Conservation (phyloP, 306 rosid species). For the Prunus mume region DNA sequence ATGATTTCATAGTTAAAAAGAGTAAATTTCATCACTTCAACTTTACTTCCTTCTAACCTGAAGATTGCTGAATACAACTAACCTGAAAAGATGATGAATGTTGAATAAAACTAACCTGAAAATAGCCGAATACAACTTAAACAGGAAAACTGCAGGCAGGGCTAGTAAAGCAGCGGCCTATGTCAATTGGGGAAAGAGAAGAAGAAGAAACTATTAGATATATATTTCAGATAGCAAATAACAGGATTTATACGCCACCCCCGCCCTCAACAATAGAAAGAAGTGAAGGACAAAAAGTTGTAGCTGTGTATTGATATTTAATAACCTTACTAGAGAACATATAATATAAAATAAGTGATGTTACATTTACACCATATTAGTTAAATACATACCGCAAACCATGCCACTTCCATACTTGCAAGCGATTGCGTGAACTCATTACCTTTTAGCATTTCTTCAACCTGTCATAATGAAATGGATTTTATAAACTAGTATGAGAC, state of each 20-base stretch:
- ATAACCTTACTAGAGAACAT: not conserved
- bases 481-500: not conserved
- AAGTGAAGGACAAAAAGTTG: not conserved
- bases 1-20: not conserved
- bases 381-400: conserved; percentile 38
- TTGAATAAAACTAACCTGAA: conserved; percentile 26
- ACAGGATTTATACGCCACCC: not conserved
- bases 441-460: conserved; percentile 37
- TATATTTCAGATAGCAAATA: not conserved
- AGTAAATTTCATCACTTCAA: not conserved
- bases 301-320: not conserved
- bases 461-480: conserved; percentile 20
- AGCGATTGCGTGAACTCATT: conserved; percentile 25
- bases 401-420: conserved; percentile 38
- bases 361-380: not conserved
- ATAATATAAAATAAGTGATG: not conserved
- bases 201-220: not conserved
- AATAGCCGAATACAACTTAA: conserved; percentile 19
- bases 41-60: not conserved
- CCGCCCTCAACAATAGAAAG: not conserved
- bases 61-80: too few relatives aligned
- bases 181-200: not conserved
- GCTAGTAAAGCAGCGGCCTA: conserved; percentile 42
- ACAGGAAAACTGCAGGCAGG: conserved; percentile 32
- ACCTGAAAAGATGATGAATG: not conserved